Percentiles rank a stretch among this genome's conserved stretches.
phyloP scores from a whole-genome alignment of 1,284 basidiomycete species.

The Tilletiopsis washingtonensis region DNA sequence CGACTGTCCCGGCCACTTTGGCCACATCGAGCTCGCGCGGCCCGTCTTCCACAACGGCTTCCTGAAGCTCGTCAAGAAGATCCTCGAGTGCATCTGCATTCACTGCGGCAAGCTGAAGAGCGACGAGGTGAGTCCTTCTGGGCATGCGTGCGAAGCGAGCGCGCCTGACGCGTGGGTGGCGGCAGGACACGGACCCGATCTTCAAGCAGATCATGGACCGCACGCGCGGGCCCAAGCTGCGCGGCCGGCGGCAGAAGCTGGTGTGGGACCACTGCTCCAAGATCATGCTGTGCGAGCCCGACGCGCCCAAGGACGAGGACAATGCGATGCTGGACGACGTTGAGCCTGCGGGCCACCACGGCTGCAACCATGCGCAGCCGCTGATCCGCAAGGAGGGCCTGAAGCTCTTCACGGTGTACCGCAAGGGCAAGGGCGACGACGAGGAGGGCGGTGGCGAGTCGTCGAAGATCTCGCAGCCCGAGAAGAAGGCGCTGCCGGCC shows the following conservation, averaged over 20 bases:
- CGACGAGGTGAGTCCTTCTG: slow-evolving; percentile 52
- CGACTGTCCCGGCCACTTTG: slow-evolving; percentile 82
- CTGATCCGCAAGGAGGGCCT: slow-evolving; percentile 86
- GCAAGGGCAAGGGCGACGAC: slow-evolving; percentile 76
- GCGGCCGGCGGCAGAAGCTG: slow-evolving; percentile 39
- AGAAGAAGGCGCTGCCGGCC: slow-evolving; percentile 79
- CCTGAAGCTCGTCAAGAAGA: slow-evolving; percentile 98
- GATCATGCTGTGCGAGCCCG: slow-evolving; percentile 56
- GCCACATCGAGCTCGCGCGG: slow-evolving; percentile 91
- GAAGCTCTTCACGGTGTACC: slow-evolving; percentile 93
- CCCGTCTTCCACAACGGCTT: slow-evolving; percentile 97
- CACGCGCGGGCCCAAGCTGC: slow-evolving; percentile 1
- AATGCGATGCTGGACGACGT: slow-evolving; percentile 30
- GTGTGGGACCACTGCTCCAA: slow-evolving; percentile 47
- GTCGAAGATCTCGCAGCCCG: slow-evolving; percentile 63
- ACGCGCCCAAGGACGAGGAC: slow-evolving; percentile 46
- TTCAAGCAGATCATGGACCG: slow-evolving; percentile 10
- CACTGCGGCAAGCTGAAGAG: slow-evolving; percentile 97
- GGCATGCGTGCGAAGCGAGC: neutral
- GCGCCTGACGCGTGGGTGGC: neutral
- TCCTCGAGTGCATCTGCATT: slow-evolving; percentile 95
- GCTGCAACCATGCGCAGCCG: slow-evolving; percentile 89
- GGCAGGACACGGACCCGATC: slow-evolving; percentile 37
- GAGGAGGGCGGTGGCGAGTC: slow-evolving; percentile 57
- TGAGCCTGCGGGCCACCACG: slow-evolving; percentile 65